Evolutionary conservation across 1,284 basidiomycete species (phyloP), one percentile per base, ranked within the genome.

Genomic region (Ceratobasidium sp.): DNA sequence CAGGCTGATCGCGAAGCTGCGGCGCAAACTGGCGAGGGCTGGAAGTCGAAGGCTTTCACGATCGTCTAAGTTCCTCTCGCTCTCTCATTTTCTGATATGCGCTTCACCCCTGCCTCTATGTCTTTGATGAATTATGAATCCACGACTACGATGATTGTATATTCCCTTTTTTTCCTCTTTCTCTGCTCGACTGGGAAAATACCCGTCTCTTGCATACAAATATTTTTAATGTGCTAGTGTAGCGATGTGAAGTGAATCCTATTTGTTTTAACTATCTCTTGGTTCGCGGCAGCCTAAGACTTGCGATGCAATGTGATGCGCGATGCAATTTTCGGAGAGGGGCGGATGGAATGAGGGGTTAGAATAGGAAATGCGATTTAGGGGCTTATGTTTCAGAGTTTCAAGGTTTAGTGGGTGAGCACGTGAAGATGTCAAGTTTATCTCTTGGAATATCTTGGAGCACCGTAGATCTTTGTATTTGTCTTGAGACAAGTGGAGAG

Each of bases 21-120:
- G 51, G 89, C 86, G 29, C 79, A 79, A 41, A 78, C 81, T 44
- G 89, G 89, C 0, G 80, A 86, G 41, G 90, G 88, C 53, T 93
- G 92, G 93, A 87, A 87, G 79, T 89, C 87, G 75, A 87, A 91
- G 76, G 92, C 90, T 86, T 93, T 81, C 76, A 75, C 78, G 64
- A 78, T 81, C 51, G 48, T 76, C 54, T 53, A 51, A 15, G 54
- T 19, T 22, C 62, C 29, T 48, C 48, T 0, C 33, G 9, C 41
- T 36, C 45, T 56, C 1, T 33, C 29, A 36, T 62, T 27, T 45
- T 36, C 41, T 4, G 22, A 4, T 24, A 1, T 47, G n/a, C 2
- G n/a, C n/a, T 62, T 45, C 8, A 36, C 7, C 41, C 11, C 17
- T 24, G 1, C 4, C n/a, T 36, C 7, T 45, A 62, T 62, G 41